Percentiles rank a stretch among this genome's conserved stretches.
These are phyloP conservation scores for Penicilliopsis zonata DNA, from an alignment of 495 filamentous ascomycete genomes.

Conservation along the genomic window DNA sequence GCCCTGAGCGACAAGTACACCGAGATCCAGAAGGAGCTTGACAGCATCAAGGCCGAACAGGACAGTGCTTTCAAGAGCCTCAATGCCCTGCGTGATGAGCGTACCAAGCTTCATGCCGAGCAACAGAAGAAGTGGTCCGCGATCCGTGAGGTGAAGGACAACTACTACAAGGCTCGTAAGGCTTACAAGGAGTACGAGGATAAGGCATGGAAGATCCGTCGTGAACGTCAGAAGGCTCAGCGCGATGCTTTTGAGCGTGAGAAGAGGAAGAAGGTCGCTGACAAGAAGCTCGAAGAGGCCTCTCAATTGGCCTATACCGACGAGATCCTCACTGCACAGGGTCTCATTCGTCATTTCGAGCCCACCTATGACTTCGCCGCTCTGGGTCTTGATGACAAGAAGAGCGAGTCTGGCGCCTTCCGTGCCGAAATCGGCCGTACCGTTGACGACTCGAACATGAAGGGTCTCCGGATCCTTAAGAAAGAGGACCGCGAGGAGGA, in stretches of 20 bases:
- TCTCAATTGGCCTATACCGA: conserved; percentile 79
- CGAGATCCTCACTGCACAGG: conserved; percentile 78
- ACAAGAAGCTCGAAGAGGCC: conserved; percentile 80
- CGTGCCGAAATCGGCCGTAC: conserved; percentile 68
- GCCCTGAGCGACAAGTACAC: conserved; percentile 75
- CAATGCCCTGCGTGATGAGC: conserved; percentile 78
- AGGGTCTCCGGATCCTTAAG: conserved; percentile 63
- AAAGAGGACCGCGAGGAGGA: conserved; percentile 81
- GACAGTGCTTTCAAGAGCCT: conserved; percentile 79
- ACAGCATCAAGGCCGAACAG: conserved; percentile 79
- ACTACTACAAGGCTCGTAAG: conserved; percentile 63
- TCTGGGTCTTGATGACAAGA: conserved; percentile 42
- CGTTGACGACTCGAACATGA: conserved; percentile 63
- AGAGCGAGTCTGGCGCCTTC: conserved; percentile 57
- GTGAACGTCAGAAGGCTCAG: conserved; percentile 70
- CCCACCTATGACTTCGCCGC: conserved; percentile 57
- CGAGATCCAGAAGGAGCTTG: conserved; percentile 71
- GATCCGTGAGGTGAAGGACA: conserved; percentile 76
- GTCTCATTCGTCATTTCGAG: conserved; percentile 82
- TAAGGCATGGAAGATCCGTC: conserved; percentile 56
- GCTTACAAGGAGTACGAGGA: conserved; percentile 72
- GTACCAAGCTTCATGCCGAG: conserved; percentile 64
- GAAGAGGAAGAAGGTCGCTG: conserved; percentile 71
- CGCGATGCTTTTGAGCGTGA: conserved; percentile 61
- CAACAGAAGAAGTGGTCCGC: conserved; percentile 73